Evolutionary conservation across 306 rosid genomes (phyloP).

Genomic region (Echinosophora koreensis): DNA sequence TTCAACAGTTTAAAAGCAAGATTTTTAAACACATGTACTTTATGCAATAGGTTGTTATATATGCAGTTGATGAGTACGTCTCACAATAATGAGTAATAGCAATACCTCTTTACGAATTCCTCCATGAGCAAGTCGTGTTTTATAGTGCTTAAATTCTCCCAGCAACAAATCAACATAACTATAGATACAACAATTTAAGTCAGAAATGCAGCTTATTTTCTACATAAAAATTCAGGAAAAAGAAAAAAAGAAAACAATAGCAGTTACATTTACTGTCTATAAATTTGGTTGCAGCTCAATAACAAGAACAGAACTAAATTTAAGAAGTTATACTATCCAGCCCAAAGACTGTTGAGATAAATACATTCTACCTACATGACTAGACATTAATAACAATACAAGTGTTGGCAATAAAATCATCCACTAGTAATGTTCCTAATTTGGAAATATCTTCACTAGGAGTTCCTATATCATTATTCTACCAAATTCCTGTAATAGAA

Average conservation of each 20-base stretch:
- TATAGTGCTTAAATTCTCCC: slow-evolving; percentile 98
- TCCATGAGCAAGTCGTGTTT: slow-evolving; percentile 91
- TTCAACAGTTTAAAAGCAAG: slow-evolving; percentile 26
- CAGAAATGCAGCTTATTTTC: slow-evolving; percentile 41
- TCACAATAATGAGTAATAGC: slow-evolving; percentile 37
- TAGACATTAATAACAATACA: slow-evolving; percentile 21
- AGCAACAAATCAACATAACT: slow-evolving; percentile 95
- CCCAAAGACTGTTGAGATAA: slow-evolving; percentile 21
- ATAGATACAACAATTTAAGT: slow-evolving; percentile 53
- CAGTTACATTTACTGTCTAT: neutral
- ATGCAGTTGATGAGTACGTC: slow-evolving; percentile 36
- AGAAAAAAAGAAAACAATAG: neutral
- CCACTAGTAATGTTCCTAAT: neutral
- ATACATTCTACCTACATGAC: slow-evolving; percentile 13
- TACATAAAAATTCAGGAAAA: neutral
- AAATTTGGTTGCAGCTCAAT: neutral
- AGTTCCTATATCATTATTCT: slow-evolving; percentile 23
- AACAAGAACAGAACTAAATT: slow-evolving; percentile 12
- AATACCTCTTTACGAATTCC: slow-evolving; percentile 95
- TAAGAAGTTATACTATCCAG: neutral
- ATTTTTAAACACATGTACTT: slow-evolving; percentile 29
- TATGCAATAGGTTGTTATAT: slow-evolving; percentile 24
- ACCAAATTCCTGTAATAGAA: slow-evolving; percentile 22
- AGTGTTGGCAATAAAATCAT: slow-evolving; percentile 19
- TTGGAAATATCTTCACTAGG: slow-evolving; percentile 8